Evolutionary conservation across 2,329 filamentous ascomycete species (phyloP), one percentile per base, ranked within the genome.

Genomic region (Hysterium pulicare): DNA sequence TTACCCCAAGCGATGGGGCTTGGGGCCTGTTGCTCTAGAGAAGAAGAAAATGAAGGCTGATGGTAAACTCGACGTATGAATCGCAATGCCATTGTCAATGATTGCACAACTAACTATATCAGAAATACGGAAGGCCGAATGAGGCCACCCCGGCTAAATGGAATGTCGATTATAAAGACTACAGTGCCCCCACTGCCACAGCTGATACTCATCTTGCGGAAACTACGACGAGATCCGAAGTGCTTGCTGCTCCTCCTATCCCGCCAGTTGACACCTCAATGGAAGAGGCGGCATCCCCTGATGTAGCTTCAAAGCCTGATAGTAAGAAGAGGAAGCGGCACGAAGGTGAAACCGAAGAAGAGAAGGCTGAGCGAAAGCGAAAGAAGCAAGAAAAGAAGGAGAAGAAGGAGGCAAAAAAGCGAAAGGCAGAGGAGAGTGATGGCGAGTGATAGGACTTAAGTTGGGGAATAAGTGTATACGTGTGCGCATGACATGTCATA

Each of bases 41-140:
- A 98, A 98, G 84, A 98, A 98, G 86, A 96, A 97, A 82, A 83
- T 98, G 77, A 97, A 97, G 83, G 88, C 90, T 40, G 87, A 89
- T 56, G 93, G 93, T 70, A 95, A 96, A 75, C 85, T 98, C 47
- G 93, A 98, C 77, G 77, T 81, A 65, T 66, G 77, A 15, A 13
- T 23, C 9, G 21, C 41, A 10, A 16, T 30, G 30, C 44, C 10
- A 21, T 37, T 41, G 15, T 21, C 22, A 13, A 32, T 28, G 16
- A 21, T 33, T 35, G n/a, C 17, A 24, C 31, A 38, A 51, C 66
- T 76, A 64, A 76, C 50, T 9, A 37, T 32, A 31, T 22, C 46
- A 80, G 77, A 98, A 98, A 84, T 97, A 83, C 59, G 93, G 93
- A 55, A 85, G 90, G 45, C 71, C 87, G 58, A 98, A 97, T 70